Conservation (phyloP, 2,329 filamentous ascomycete genomes). For the Xylariaceae sp. region DNA sequence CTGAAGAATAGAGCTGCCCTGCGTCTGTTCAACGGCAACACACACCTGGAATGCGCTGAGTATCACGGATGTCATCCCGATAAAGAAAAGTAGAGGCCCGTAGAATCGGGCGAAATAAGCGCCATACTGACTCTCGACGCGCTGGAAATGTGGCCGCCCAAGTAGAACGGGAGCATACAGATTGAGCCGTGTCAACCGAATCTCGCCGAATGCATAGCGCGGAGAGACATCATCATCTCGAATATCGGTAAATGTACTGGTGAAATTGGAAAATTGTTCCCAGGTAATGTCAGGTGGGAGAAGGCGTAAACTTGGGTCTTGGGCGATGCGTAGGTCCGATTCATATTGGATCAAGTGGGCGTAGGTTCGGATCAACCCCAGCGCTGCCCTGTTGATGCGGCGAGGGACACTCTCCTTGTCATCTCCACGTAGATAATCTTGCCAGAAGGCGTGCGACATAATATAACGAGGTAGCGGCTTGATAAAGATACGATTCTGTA, state of each 20-base stretch:
- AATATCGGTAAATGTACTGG: slow-evolving; percentile 7
- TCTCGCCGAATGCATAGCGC: slow-evolving; percentile 18
- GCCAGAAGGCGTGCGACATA: slow-evolving; percentile 25
- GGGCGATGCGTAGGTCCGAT: slow-evolving; percentile 35
- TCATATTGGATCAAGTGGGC: slow-evolving; percentile 29
- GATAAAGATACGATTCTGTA: slow-evolving; percentile 28
- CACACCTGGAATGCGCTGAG: slow-evolving; percentile 10
- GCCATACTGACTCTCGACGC: slow-evolving; percentile 16
- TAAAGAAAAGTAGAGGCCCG: slow-evolving; percentile 17
- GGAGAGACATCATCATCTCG: slow-evolving; percentile 13
- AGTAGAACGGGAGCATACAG: slow-evolving; percentile 17
- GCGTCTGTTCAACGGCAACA: background rate
- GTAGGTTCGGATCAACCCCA: slow-evolving; percentile 35
- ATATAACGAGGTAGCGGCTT: slow-evolving; percentile 33
- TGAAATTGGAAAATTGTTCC: slow-evolving; percentile 18
- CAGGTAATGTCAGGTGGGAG: slow-evolving; percentile 14
- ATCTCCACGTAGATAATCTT: slow-evolving; percentile 12
- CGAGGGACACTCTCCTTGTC: background rate
- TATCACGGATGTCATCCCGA: slow-evolving; percentile 11
- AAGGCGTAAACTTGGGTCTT: slow-evolving; percentile 16
- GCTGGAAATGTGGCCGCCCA: slow-evolving; percentile 13
- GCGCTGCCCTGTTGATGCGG: slow-evolving; percentile 16
- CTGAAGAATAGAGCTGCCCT: background rate
- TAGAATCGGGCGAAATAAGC: slow-evolving; percentile 20
- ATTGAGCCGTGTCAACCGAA: slow-evolving; percentile 17